Evolutionary conservation across 192 early-diverging fungal species (phyloP).

Genomic region (Linnemannia zychae): DNA sequence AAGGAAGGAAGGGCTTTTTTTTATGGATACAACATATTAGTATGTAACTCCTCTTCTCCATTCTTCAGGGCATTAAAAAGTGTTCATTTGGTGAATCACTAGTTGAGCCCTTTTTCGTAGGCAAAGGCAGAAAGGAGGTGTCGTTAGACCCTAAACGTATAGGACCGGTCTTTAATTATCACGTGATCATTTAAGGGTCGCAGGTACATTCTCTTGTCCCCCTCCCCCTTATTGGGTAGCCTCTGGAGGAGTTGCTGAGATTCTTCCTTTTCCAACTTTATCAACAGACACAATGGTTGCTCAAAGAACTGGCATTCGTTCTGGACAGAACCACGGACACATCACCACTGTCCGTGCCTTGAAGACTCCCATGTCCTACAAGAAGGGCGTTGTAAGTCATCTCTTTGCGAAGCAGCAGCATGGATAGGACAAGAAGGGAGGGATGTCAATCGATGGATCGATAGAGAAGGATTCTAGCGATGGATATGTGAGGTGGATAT

Average conservation of each 20-base stretch:
- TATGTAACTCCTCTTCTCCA: no score
- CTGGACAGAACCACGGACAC: constrained; percentile 95
- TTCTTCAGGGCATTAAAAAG: no score
- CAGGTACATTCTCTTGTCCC: background rate
- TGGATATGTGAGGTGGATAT: constrained; percentile 15
- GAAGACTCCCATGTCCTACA: constrained; percentile 77
- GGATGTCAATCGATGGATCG: constrained; percentile 23
- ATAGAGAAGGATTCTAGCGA: background rate
- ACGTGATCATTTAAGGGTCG: background rate
- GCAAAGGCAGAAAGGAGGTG: no score
- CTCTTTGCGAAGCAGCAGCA: background rate
- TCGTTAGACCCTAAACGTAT: no score
- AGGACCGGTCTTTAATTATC: no score
- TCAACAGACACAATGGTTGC: constrained; percentile 67
- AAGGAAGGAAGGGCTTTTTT: no score
- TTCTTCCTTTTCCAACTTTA: constrained; percentile 35
- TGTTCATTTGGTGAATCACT: no score
- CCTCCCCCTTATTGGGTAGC: background rate
- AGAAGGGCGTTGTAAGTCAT: constrained; percentile 84
- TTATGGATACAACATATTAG: no score
- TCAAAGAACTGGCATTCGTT: constrained; percentile 87
- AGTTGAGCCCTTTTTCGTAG: no score
- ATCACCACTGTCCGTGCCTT: constrained; percentile 81
- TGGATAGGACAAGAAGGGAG: constrained; percentile 42
- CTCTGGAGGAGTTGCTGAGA: background rate